These are phyloP conservation scores for Neurospora tetrasperma DNA, from an alignment of 495 filamentous ascomycete genomes.

Conservation along the genomic window DNA sequence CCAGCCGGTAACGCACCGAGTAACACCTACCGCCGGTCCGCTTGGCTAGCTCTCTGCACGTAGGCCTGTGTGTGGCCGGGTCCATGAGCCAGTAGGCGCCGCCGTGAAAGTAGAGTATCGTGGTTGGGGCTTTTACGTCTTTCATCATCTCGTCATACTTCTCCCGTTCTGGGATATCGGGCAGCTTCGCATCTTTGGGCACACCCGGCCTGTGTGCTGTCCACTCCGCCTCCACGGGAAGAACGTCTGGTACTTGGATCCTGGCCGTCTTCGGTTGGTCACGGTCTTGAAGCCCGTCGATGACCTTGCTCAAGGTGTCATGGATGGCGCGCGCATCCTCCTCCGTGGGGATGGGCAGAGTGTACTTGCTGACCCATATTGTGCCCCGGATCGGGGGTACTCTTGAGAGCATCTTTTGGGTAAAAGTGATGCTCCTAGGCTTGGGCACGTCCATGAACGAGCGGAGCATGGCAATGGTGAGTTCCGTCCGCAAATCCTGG, in stretches of 20 bases:
- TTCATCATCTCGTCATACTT: slow-evolving; percentile 65
- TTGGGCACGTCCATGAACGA: slow-evolving; percentile 40
- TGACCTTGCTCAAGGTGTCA: slow-evolving; percentile 50
- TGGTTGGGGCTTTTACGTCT: slow-evolving; percentile 55
- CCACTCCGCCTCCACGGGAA: slow-evolving; percentile 75
- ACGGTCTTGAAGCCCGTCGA: slow-evolving; percentile 48
- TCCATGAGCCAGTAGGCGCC: slow-evolving; percentile 80
- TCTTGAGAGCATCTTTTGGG: slow-evolving; percentile 50
- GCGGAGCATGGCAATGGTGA: slow-evolving; percentile 62
- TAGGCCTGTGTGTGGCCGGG: slow-evolving; percentile 51
- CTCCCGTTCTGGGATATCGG: slow-evolving; percentile 51
- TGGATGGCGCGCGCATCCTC: slow-evolving; percentile 42
- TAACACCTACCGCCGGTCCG: slow-evolving; percentile 50
- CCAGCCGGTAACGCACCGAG: slow-evolving; percentile 77
- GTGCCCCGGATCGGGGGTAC: slow-evolving; percentile 64
- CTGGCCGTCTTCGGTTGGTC: slow-evolving; percentile 19
- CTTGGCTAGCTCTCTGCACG: slow-evolving; percentile 39
- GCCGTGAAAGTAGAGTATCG: slow-evolving; percentile 80
- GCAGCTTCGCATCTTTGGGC: slow-evolving; percentile 41
- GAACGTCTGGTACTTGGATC: slow-evolving; percentile 35
- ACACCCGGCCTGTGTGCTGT: slow-evolving; percentile 59
- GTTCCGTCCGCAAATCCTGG: slow-evolving; percentile 67
- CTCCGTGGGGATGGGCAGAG: slow-evolving; percentile 33
- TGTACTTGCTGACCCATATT: slow-evolving; percentile 69
- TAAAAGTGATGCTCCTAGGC: slow-evolving; percentile 43